Percentiles rank a stretch among this genome's conserved stretches.
Evolutionary conservation across 2,329 filamentous ascomycete genomes (phyloP).

Genomic region (Hypomyces perniciosus): DNA sequence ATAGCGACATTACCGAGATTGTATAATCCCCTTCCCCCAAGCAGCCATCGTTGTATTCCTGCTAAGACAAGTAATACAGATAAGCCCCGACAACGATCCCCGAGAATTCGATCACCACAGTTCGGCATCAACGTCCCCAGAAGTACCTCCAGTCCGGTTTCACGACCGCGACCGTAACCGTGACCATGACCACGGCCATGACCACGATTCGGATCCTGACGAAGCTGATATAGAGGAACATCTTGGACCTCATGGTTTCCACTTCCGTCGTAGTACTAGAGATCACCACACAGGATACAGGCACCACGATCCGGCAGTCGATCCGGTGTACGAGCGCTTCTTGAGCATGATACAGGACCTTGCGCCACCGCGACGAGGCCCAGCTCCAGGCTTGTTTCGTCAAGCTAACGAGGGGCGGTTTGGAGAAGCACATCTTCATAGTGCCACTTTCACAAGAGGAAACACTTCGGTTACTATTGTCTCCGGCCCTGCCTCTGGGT

Average conservation of each 20-base stretch:
- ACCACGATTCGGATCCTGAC: slow-evolving; percentile 50
- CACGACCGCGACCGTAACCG: neutral
- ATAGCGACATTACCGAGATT: slow-evolving; percentile 77
- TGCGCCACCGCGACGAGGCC: slow-evolving; percentile 9
- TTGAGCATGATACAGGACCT: slow-evolving; percentile 39
- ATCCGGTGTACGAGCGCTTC: slow-evolving; percentile 37
- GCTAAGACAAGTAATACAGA: slow-evolving; percentile 31
- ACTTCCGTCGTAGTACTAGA: slow-evolving; percentile 32
- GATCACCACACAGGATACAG: slow-evolving; percentile 16
- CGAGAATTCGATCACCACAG: slow-evolving; percentile 34
- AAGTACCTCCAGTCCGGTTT: slow-evolving; percentile 19
- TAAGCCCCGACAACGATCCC: slow-evolving; percentile 56
- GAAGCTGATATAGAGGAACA: slow-evolving; percentile 54
- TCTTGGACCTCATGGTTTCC: slow-evolving; percentile 37
- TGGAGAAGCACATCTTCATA: slow-evolving; percentile 27
- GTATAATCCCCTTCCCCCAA: slow-evolving; percentile 44
- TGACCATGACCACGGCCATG: slow-evolving; percentile 12
- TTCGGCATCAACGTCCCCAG: slow-evolving; percentile 26
- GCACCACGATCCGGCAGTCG: slow-evolving; percentile 29
- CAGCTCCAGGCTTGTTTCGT: slow-evolving; percentile 13
- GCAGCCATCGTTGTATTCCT: neutral
- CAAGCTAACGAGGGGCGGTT: slow-evolving; percentile 15
- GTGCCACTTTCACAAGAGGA: slow-evolving; percentile 33
- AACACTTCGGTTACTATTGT: slow-evolving; percentile 45
- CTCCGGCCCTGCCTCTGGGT: slow-evolving; percentile 28